Evolutionary conservation across 2,329 filamentous ascomycete species (phyloP).

Genomic region (Scortechinia acanthostroma): DNA sequence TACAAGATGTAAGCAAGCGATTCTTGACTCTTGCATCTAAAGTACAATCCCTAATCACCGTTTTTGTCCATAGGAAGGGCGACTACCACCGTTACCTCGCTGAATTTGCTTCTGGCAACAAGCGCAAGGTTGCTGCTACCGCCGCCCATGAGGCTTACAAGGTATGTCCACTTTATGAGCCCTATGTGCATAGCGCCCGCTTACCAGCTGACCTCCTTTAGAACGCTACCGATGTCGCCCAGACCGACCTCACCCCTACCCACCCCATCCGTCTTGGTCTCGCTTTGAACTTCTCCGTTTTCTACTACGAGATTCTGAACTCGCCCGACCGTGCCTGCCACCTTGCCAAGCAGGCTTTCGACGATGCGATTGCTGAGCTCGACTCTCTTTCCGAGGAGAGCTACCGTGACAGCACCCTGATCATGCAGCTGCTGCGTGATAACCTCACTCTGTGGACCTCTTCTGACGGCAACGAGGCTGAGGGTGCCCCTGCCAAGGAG

Average conservation of each 20-base stretch:
- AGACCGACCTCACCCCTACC: slow-evolving; percentile 93
- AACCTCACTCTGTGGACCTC: slow-evolving; percentile 98
- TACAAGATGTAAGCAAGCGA: slow-evolving; percentile 84
- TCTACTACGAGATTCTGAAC: slow-evolving; percentile 99
- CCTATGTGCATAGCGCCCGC: not conserved
- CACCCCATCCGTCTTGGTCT: slow-evolving; percentile 97
- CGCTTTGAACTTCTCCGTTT: slow-evolving; percentile 97
- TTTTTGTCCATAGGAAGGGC: slow-evolving; percentile 73
- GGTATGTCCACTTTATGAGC: slow-evolving; percentile 46
- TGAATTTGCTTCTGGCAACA: slow-evolving; percentile 87
- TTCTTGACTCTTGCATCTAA: too few relatives aligned
- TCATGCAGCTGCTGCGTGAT: slow-evolving; percentile 98
- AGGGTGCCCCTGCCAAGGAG: slow-evolving; percentile 44
- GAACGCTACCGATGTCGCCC: slow-evolving; percentile 96
- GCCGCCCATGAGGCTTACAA: slow-evolving; percentile 94
- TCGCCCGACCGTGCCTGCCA: slow-evolving; percentile 96
- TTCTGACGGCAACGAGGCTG: slow-evolving; percentile 76
- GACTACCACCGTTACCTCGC: slow-evolving; percentile 94
- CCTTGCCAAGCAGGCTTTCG: slow-evolving; percentile 97
- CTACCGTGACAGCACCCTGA: slow-evolving; percentile 96
- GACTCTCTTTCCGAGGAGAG: slow-evolving; percentile 96
- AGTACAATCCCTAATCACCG: too few relatives aligned
- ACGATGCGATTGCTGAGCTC: slow-evolving; percentile 96
- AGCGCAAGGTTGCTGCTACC: slow-evolving; percentile 81
- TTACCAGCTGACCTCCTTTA: slow-evolving; percentile 26